These are phyloP conservation scores for Coniochaeta pulveracea DNA, from an alignment of 2,329 filamentous ascomycete species.

Conservation along the genomic window DNA sequence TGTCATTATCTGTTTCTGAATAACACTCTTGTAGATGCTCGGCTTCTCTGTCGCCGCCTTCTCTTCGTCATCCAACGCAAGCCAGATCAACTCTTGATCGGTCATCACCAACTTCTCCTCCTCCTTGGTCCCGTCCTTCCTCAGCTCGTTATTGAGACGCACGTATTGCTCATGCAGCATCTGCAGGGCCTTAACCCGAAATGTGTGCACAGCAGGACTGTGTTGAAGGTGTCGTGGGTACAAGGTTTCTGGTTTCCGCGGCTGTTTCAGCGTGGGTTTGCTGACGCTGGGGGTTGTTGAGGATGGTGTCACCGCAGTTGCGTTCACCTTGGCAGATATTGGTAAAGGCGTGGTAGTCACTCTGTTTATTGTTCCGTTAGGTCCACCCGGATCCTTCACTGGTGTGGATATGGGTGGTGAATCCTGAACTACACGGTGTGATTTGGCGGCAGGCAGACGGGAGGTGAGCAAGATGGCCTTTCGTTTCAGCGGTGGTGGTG, in stretches of 20 bases:
- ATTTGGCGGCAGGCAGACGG: background rate
- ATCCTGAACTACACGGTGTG: background rate
- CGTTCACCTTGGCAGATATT: slow-evolving; percentile 3
- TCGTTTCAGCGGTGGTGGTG: slow-evolving; percentile 14
- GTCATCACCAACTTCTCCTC: slow-evolving; percentile 46
- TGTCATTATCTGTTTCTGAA: slow-evolving; percentile 69
- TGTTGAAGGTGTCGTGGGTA: slow-evolving; percentile 55
- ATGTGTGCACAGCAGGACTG: slow-evolving; percentile 44
- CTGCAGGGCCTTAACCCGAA: slow-evolving; percentile 45
- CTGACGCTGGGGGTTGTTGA: background rate
- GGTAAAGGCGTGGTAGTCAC: slow-evolving; percentile 1
- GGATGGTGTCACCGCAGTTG: slow-evolving; percentile 2
- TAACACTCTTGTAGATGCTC: slow-evolving; percentile 67
- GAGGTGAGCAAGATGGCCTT: too few relatives aligned
- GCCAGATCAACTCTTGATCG: slow-evolving; percentile 55
- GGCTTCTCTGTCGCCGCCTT: slow-evolving; percentile 54
- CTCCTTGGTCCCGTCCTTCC: slow-evolving; percentile 35
- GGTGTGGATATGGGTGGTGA: slow-evolving; percentile 4
- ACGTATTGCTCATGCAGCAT: slow-evolving; percentile 53
- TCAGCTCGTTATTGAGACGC: slow-evolving; percentile 55
- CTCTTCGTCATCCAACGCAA: slow-evolving; percentile 70
- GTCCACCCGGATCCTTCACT: background rate
- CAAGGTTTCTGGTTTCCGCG: slow-evolving; percentile 38
- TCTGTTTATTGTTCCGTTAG: background rate
- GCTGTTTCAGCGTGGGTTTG: slow-evolving; percentile 6